Conservation (phyloP, 768 basidiomycete species). For the Russula griseocarnosa region DNA sequence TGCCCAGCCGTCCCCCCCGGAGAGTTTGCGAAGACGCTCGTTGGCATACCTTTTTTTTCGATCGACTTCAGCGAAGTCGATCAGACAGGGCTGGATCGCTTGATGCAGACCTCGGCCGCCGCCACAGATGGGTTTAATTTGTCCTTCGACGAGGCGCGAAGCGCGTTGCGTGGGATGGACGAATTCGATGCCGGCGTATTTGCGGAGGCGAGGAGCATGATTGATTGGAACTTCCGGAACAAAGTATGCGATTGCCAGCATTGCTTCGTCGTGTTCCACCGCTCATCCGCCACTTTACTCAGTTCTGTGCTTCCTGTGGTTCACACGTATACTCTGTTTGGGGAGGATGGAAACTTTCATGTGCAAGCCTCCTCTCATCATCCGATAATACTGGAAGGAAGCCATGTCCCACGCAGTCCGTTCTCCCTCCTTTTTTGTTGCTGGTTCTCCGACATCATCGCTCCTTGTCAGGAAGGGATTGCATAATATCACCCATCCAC, state of each 20-base stretch:
- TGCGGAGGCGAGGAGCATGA: conserved; percentile 71
- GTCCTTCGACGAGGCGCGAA: conserved; percentile 64
- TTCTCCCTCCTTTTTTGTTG: conserved; percentile 18
- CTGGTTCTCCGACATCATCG: conserved; percentile 15
- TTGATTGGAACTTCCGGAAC: conserved; percentile 92
- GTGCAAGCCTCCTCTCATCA: conserved; percentile 73
- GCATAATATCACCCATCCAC: conserved; percentile 80
- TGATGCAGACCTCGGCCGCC: conserved; percentile 40
- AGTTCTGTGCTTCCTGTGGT: conserved; percentile 92
- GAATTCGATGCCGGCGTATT: conserved; percentile 69
- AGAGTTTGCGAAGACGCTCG: conserved; percentile 51
- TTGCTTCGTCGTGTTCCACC: conserved; percentile 2
- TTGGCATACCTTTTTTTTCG: conserved; percentile 84
- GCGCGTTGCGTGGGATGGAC: conserved; percentile 53
- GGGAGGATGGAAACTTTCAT: conserved; percentile 95
- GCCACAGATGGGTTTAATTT: conserved; percentile 41
- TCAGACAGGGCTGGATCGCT: conserved; percentile 41
- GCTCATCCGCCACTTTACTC: conserved; percentile 11
- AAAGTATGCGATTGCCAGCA: conserved; percentile 46
- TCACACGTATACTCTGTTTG: conserved; percentile 77
- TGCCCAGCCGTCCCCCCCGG: conserved; percentile 57
- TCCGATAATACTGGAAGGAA: conserved; percentile 55
- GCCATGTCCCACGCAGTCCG: conserved; percentile 71
- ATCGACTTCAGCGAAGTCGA: conserved; percentile 63
- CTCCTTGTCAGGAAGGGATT: conserved; percentile 59